Evolutionary conservation across 192 early-diverging fungal species (phyloP).

Genomic region (Endogone sp.): DNA sequence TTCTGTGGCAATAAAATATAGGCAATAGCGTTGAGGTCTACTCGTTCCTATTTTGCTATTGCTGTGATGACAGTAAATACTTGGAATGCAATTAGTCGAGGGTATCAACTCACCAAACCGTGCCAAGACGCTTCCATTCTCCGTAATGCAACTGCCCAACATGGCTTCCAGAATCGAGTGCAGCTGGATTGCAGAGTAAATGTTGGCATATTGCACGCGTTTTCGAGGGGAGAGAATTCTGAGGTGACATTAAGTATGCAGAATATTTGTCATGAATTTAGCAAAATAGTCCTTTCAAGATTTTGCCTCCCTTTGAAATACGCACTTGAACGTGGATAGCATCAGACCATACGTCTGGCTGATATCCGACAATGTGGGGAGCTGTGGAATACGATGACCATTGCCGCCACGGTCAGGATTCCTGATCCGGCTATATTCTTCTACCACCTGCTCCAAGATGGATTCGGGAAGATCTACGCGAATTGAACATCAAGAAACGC

Average conservation of each 20-base stretch:
- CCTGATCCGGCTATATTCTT: neutral
- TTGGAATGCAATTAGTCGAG: too few species aligned
- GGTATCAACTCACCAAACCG: neutral
- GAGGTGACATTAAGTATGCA: neutral
- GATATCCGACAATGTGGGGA: neutral
- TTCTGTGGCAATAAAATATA: neutral
- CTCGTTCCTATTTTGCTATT: too few species aligned
- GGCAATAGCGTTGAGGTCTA: too few species aligned
- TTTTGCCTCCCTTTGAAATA: neutral
- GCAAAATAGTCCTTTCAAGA: too few species aligned
- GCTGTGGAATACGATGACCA: neutral
- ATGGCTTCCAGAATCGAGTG: constrained; percentile 33
- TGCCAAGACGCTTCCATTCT: neutral
- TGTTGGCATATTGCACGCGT: constrained; percentile 17
- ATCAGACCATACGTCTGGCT: neutral
- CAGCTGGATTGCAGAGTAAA: constrained; percentile 25
- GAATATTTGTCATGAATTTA: too few species aligned
- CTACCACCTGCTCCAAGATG: neutral
- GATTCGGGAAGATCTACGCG: neutral
- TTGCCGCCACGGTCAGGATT: neutral
- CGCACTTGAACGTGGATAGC: neutral
- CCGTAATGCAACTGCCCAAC: constrained; percentile 22
- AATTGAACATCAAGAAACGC: neutral
- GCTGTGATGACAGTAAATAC: too few species aligned
- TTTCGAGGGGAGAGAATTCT: constrained; percentile 1